phyloP scores from a whole-genome alignment of 257 asterid species.

The Cinchona pubescens region DNA sequence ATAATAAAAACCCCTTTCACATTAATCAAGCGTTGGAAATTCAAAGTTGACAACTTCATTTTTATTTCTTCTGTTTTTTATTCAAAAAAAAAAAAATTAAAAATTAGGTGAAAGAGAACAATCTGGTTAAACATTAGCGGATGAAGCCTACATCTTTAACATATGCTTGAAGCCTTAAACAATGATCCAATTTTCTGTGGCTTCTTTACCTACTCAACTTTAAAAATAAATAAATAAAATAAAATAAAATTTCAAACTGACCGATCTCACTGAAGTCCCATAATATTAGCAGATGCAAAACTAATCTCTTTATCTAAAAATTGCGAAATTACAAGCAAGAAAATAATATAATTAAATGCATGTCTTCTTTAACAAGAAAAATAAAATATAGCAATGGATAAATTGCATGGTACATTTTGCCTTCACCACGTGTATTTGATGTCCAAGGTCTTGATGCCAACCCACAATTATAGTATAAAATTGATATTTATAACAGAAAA shows the following conservation, averaged over 20 bases:
- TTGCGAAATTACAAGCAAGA: background rate
- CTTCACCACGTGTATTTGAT: constrained; percentile 24
- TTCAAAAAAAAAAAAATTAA: no score
- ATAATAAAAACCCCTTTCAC: background rate
- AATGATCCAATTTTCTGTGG: no score
- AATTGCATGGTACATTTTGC: constrained; percentile 4
- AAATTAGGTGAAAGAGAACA: background rate
- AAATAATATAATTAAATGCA: background rate
- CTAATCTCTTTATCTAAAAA: background rate
- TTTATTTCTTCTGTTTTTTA: no score
- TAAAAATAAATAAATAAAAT: no score
- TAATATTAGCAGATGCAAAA: background rate
- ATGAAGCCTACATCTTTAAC: no score
- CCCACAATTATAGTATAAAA: constrained; percentile 18
- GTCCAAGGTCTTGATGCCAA: constrained; percentile 23
- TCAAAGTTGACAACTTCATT: background rate
- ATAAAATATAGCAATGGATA: background rate
- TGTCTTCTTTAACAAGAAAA: constrained; percentile 8
- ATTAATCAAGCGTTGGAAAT: background rate
- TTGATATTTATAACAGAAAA: background rate
- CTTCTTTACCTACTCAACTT: no score
- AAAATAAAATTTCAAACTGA: no score
- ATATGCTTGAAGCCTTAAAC: no score
- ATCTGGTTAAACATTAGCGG: background rate
- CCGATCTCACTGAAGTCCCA: background rate